Evolutionary conservation across 257 asterid genomes (phyloP), one percentile per base, ranked within the genome.

Genomic region (Solanum pinnatisectum): DNA sequence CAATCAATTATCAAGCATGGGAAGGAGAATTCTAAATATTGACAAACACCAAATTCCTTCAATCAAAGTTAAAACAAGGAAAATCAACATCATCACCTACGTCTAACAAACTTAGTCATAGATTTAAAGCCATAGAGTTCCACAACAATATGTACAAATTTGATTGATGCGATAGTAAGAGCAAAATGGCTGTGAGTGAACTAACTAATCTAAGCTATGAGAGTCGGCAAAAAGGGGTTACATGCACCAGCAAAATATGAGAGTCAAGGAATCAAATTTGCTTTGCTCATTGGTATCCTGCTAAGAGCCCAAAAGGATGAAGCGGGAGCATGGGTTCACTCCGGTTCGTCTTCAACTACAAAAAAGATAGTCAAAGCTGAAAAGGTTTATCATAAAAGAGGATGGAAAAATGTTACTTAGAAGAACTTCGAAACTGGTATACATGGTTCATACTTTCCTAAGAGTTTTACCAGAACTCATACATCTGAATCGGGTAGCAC

Each of bases 341-440:
- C 10, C 0, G 1, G 0, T 6, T 52, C n/a, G 22, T 18, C n/a
- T 52, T 52, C 23, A 52, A 15, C 23, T 52, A 52, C 63, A 13
- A 16, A 16, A 52, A 52, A 16, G 0, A 52, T 6, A 18, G n/a
- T 18, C 0, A 0, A 0, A 52, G 8, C 1, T 16, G 22, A 0
- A 52, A 52, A 6, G 6, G 10, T 49, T 14, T 46, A 46, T 46
- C 60, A 49, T 22, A 52, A 16, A 18, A 52, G 10, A 52, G 1
- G 4, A 16, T 6, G 8, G 10, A 52, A 52, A 16, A 18, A 16
- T 2, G 22, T 1, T 52, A 16, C 63, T 52, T 18, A 52, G 10
- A 52, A 52, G 1, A 16, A 2, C 63, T 52, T 52, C n/a, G 18
- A 18, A 52, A 16, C 23, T 52, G 1, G 63, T 16, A 18, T 18